Evolutionary conservation across 495 filamentous ascomycete species (phyloP).

Genomic region (Mycothermus thermophilus): DNA sequence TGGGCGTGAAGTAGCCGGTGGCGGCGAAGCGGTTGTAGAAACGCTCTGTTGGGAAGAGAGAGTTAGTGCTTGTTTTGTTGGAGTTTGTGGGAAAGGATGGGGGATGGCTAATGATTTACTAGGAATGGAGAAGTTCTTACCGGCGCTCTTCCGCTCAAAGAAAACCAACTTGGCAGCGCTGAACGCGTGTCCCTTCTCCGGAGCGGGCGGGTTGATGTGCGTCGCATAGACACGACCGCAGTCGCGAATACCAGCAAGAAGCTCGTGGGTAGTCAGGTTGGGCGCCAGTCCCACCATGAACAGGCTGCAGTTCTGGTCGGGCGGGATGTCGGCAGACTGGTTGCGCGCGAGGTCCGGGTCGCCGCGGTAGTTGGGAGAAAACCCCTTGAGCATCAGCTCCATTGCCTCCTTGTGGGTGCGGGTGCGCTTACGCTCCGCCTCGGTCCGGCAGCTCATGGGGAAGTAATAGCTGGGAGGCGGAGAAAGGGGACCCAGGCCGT

Average conservation of each 20-base stretch:
- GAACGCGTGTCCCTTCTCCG: constrained; percentile 7
- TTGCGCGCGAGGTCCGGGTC: constrained; percentile 17
- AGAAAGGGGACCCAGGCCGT: too few species aligned
- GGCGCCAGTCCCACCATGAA: constrained; percentile 25
- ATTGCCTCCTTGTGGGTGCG: background rate
- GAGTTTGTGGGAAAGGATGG: background rate
- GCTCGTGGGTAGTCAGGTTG: constrained; percentile 14
- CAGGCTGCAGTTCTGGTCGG: constrained; percentile 20
- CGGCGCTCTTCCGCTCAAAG: constrained; percentile 20
- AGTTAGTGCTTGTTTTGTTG: too few species aligned
- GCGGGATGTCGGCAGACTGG: constrained; percentile 21
- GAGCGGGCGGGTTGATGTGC: constrained; percentile 24
- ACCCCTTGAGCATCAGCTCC: constrained; percentile 13
- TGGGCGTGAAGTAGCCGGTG: background rate
- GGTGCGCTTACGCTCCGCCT: background rate
- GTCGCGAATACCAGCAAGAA: constrained; percentile 19
- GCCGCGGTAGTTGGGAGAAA: constrained; percentile 22
- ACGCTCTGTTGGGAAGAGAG: constrained; percentile 8
- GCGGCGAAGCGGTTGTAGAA: constrained; percentile 5
- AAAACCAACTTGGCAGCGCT: constrained; percentile 29
- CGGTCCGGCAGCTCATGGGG: constrained; percentile 8
- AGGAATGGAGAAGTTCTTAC: constrained; percentile 4
- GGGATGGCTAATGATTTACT: background rate
- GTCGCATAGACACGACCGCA: constrained; percentile 26
- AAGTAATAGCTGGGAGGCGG: too few species aligned